A percentile compares a stretch with the other conserved stretches of the same genome.
phyloP scores from a whole-genome alignment of 345 rosid species.

The Aethionema arabicum region DNA sequence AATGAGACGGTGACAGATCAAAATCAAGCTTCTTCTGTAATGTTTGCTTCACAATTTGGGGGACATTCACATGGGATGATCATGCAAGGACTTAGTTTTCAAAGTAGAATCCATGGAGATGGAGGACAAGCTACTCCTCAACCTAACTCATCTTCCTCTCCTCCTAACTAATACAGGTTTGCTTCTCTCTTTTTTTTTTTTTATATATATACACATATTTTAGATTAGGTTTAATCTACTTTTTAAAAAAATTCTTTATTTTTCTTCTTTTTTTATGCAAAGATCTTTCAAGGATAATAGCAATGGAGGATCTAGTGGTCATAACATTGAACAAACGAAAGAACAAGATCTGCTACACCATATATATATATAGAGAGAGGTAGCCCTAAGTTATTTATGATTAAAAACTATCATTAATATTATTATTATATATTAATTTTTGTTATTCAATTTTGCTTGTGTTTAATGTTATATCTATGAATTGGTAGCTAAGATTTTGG shows the following conservation, averaged over 20 bases:
- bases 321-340: constrained; percentile 19
- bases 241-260: no score
- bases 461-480: constrained; percentile 9
- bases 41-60: constrained; percentile 50
- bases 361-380: constrained; percentile 15
- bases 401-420: constrained; percentile 9
- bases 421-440: neutral
- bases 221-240: neutral
- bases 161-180: constrained; percentile 32
- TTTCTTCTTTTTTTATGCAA: neutral
- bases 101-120: constrained; percentile 50
- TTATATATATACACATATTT: neutral
- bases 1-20: neutral
- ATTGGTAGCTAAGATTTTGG: constrained; percentile 17
- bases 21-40: constrained; percentile 40
- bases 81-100: constrained; percentile 51
- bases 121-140: constrained; percentile 41
- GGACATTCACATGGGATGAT: constrained; percentile 54
- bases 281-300: neutral
- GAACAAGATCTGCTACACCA: neutral
- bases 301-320: constrained; percentile 23
- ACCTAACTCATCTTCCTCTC: constrained; percentile 54
- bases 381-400: constrained; percentile 15
- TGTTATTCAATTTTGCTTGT: constrained; percentile 27
- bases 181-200: no score